phyloP scores from a whole-genome alignment of 768 basidiomycete species.

The Ramaria sp. region DNA sequence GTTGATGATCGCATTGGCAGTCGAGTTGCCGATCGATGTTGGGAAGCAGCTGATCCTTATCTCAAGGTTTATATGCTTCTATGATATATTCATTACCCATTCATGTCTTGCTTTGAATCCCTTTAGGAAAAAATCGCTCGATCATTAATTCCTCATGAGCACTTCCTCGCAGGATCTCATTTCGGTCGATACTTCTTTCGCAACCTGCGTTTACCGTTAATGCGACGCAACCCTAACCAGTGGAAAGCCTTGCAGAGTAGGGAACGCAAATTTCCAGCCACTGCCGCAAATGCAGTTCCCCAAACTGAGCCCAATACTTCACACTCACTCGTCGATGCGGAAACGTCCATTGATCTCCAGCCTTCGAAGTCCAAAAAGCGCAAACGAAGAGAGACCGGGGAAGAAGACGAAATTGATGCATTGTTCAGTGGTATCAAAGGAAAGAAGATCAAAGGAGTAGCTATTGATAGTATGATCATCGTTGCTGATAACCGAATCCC shows the following conservation, averaged over 20 bases:
- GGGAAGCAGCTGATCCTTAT: constrained; percentile 86
- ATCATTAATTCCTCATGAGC: constrained; percentile 62
- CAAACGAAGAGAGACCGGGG: constrained; percentile 31
- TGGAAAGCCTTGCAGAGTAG: constrained; percentile 68
- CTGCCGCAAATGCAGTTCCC: constrained; percentile 4
- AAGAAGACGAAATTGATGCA: constrained; percentile 64
- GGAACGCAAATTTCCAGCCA: constrained; percentile 1
- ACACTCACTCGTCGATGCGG: constrained; percentile 9
- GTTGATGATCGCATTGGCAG: constrained; percentile 89
- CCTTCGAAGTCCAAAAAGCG: constrained; percentile 13
- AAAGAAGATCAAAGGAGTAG: constrained; percentile 24
- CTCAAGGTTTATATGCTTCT: constrained; percentile 50
- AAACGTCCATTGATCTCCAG: constrained; percentile 7
- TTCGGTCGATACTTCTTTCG: constrained; percentile 84
- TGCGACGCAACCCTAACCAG: constrained; percentile 69
- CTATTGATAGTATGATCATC: not conserved
- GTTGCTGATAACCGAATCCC: not conserved
- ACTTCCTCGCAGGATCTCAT: constrained; percentile 59
- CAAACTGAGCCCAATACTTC: constrained; percentile 4
- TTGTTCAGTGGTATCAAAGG: constrained; percentile 52
- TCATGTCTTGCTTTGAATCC: not conserved
- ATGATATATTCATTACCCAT: constrained; percentile 3
- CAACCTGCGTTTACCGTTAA: constrained; percentile 65
- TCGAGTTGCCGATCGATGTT: constrained; percentile 82
- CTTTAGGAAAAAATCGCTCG: constrained; percentile 83